These are phyloP conservation scores for Ascochyta pisi DNA, from an alignment of 2,329 filamentous ascomycete species.

Conservation along the genomic window DNA sequence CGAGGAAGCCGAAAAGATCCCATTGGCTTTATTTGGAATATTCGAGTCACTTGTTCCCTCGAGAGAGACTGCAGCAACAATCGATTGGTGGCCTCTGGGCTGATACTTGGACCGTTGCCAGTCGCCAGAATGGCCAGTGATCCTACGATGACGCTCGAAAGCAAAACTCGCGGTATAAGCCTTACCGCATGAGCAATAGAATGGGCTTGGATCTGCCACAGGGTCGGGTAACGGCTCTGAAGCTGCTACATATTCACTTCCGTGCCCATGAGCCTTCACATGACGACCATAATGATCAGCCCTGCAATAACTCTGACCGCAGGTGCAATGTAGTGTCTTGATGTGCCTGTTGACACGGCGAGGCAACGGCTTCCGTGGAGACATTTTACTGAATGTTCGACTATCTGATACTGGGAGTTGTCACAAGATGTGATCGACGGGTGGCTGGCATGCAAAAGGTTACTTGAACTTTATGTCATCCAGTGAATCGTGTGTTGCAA, in stretches of 20 bases:
- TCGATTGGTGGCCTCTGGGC: too few relatives aligned
- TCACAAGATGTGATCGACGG: too few relatives aligned
- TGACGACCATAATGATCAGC: slow-evolving; percentile 2
- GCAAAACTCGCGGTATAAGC: slow-evolving; percentile 1
- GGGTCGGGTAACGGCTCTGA: neutral
- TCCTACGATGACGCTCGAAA: neutral
- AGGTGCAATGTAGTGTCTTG: slow-evolving; percentile 6
- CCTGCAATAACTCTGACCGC: neutral
- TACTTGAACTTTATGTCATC: too few relatives aligned
- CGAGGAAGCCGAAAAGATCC: too few relatives aligned
- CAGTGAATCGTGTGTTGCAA: too few relatives aligned
- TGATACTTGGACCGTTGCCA: too few relatives aligned
- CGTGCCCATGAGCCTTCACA: neutral
- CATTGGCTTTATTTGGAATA: too few relatives aligned
- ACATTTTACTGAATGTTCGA: neutral
- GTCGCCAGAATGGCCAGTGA: too few relatives aligned
- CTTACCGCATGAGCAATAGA: slow-evolving; percentile 3
- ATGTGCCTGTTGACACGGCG: slow-evolving; percentile 2
- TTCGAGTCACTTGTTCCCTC: too few relatives aligned
- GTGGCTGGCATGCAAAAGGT: too few relatives aligned
- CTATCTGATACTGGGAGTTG: too few relatives aligned
- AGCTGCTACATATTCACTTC: neutral
- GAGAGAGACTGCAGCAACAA: too few relatives aligned
- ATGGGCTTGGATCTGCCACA: neutral
- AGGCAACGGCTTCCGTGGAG: neutral